Base-by-base conservation (phyloP, 495 filamentous ascomycete genomes). In the Xylaria venustula region DNA sequence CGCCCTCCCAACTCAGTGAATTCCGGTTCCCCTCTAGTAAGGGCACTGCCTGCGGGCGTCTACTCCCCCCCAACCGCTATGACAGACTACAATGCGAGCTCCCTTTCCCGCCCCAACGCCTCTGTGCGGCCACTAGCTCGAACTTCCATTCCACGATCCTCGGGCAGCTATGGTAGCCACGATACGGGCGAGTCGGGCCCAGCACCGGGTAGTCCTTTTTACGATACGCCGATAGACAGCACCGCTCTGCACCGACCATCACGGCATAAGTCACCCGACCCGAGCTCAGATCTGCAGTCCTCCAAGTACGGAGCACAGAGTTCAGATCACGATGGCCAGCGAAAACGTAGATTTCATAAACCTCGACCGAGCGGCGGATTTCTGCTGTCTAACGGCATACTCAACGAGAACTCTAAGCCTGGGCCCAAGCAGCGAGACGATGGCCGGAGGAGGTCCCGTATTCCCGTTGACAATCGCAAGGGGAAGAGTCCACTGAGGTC, bases 301-400 rank as follows among this genome's bases (percentile, higher is more conserved):
- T 41, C 49, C 0, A 58, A 67, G 20, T 63, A 62, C 37, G 50
- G 58, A 44, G 48, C 48, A 49, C 64, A 63, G 30, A 66, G 65
- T 45, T 52, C 56, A 22, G 65, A 58, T 17, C 67, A 70, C 34
- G 73, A 67, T 50, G 30, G 48, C 17, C 56, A 63, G 37, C 64
- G 60, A 40, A 55, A 60, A 52, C 67, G 61, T 42, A 72, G 73
- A 47, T 32, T 71, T 52, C 71, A 79, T 54, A 81, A 76, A 62
- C 70, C 73, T 32, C 69, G 78, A 17, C 67, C 77, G 14, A 73
- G 70, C 63, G 74, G 79, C 26, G 76, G 71, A 9, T 81, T 81
- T 55, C 73, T 81, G 46, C 77, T 81, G 8, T 57, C 75, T 17
- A 77, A 79, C 34, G 56, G 68, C n/a, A 30, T 75, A 30, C 58